Evolutionary conservation across 2,329 filamentous ascomycete species (phyloP).

Genomic region (Lasiodiplodia sp.): DNA sequence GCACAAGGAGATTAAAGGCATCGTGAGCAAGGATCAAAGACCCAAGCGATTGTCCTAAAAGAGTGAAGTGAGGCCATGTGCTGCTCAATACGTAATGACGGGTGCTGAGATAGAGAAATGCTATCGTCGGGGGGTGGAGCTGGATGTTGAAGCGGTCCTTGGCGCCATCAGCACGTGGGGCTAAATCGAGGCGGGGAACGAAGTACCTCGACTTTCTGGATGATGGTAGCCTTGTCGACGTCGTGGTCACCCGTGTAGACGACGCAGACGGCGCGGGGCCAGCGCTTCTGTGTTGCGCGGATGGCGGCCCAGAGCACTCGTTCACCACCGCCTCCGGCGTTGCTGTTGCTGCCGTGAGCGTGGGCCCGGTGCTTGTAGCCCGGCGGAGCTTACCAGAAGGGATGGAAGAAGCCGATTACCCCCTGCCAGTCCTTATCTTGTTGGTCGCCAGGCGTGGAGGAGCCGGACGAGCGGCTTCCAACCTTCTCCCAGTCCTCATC

Average conservation of each 20-base stretch:
- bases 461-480: slow-evolving; percentile 59
- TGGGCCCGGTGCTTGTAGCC: slow-evolving; percentile 4
- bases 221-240: slow-evolving; percentile 78
- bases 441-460: slow-evolving; percentile 53
- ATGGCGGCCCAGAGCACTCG: slow-evolving; percentile 96
- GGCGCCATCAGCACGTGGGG: slow-evolving; percentile 13
- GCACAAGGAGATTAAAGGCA: slow-evolving; percentile 88
- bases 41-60: slow-evolving; percentile 91
- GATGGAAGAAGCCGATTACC: slow-evolving; percentile 95
- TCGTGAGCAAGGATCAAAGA: slow-evolving; percentile 89
- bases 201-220: slow-evolving; percentile 75
- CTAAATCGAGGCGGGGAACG: background rate
- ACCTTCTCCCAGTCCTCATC: slow-evolving; percentile 77
- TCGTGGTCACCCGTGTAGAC: slow-evolving; percentile 97
- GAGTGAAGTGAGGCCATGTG: slow-evolving; percentile 90
- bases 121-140: slow-evolving; percentile 80
- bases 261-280: slow-evolving; percentile 86
- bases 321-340: slow-evolving; percentile 95
- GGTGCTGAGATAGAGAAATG: slow-evolving; percentile 90
- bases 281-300: slow-evolving; percentile 84
- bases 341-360: slow-evolving; percentile 62
- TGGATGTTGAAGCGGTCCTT: slow-evolving; percentile 85
- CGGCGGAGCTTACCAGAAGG: slow-evolving; percentile 75
- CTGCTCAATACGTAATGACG: slow-evolving; percentile 84
- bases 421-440: slow-evolving; percentile 74